phyloP scores from a whole-genome alignment of 192 early-diverging fungal species.

The Rhizophlyctis rosea region DNA sequence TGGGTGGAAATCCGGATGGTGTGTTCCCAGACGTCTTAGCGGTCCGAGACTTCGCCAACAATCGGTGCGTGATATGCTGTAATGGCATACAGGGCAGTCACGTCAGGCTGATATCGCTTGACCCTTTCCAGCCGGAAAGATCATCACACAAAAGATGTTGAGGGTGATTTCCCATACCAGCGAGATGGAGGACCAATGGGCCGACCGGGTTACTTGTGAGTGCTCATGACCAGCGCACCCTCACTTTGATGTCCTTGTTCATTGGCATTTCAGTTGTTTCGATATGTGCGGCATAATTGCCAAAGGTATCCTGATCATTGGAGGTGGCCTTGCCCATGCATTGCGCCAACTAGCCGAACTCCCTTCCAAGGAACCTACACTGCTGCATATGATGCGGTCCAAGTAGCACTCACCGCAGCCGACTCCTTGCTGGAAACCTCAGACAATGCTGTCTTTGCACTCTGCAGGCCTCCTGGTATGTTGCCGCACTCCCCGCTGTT shows the following conservation, averaged over 20 bases:
- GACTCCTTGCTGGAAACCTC: slow-evolving; percentile 46
- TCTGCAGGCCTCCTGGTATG: slow-evolving; percentile 35
- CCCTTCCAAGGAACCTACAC: slow-evolving; percentile 53
- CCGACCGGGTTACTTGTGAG: slow-evolving; percentile 40
- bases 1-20: slow-evolving; percentile 53
- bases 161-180: slow-evolving; percentile 5
- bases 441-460: slow-evolving; percentile 25
- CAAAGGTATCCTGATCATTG: slow-evolving; percentile 27
- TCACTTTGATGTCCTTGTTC: too few species aligned
- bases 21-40: slow-evolving; percentile 51
- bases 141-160: background rate
- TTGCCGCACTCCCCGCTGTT: too few species aligned
- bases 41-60: slow-evolving; percentile 36
- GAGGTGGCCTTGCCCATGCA: too few species aligned
- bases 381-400: slow-evolving; percentile 60
- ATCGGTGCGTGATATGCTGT: slow-evolving; percentile 4
- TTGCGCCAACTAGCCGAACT: background rate
- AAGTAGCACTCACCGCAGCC: slow-evolving; percentile 62
- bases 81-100: too few species aligned
- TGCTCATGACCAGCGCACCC: background rate
- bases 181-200: slow-evolving; percentile 16
- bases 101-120: too few species aligned
- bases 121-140: background rate
- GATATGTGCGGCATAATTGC: slow-evolving; percentile 53
- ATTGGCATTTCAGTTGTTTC: slow-evolving; percentile 28